Evolutionary conservation across 805 yeast genomes (phyloP).

Genomic region (Ascoidea tarda): DNA sequence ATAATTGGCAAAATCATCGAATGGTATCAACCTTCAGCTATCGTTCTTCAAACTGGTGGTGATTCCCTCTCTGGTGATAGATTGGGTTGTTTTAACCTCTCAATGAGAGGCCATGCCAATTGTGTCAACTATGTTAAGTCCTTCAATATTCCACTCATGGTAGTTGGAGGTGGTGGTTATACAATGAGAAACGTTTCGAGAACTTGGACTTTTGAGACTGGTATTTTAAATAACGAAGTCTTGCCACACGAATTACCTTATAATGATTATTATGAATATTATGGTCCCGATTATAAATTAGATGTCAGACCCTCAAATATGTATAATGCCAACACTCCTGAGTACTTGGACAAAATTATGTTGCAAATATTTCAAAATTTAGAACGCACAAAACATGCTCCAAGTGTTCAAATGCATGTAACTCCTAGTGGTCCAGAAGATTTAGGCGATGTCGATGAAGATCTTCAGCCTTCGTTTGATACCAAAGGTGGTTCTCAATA

Average conservation of each 20-base stretch:
- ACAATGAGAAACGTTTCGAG: conserved; percentile 95
- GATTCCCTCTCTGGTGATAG: conserved; percentile 94
- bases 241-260: conserved; percentile 75
- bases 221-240: conserved; percentile 67
- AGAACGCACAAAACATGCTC: conserved; percentile 88
- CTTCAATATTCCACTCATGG: conserved; percentile 82
- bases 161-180: conserved; percentile 97
- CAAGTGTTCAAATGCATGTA: conserved; percentile 87
- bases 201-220: conserved; percentile 90
- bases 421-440: conserved; percentile 88
- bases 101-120: conserved; percentile 91
- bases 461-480: conserved; percentile 63
- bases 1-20: conserved; percentile 62
- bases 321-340: conserved; percentile 93
- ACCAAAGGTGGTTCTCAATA: conserved; percentile 84
- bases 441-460: conserved; percentile 78
- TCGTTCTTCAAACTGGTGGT: conserved; percentile 97
- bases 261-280: conserved; percentile 93
- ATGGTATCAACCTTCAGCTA: conserved; percentile 90
- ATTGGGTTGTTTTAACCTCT: conserved; percentile 88
- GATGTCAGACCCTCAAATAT: conserved; percentile 93
- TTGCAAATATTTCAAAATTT: conserved; percentile 64
- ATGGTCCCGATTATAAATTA: conserved; percentile 91
- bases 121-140: conserved; percentile 81
- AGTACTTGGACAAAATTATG: conserved; percentile 74